A percentile compares a stretch with the other conserved stretches of the same genome.
These are phyloP conservation scores for Thelonectria rubi DNA, from an alignment of 2,329 filamentous ascomycete genomes.

Conservation along the genomic window DNA sequence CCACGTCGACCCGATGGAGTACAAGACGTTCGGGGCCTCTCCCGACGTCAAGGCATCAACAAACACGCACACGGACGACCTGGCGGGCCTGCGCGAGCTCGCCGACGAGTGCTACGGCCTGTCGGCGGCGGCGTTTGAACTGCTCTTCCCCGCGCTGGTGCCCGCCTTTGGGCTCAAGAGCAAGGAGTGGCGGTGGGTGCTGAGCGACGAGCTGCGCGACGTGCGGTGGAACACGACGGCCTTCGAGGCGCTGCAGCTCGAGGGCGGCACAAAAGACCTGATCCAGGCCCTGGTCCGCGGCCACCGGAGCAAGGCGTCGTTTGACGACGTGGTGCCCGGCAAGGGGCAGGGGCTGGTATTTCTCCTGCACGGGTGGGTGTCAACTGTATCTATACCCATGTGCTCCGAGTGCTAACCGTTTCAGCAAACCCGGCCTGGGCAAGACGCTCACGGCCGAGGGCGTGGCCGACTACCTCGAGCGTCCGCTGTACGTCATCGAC, in stretches of 20 bases:
- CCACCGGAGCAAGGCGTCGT: constrained; percentile 7
- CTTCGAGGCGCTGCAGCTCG: constrained; percentile 14
- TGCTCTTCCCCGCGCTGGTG: constrained; percentile 11
- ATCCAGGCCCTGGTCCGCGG: constrained; percentile 16
- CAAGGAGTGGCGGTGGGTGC: constrained; percentile 15
- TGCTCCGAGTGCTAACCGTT: background rate
- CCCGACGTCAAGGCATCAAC: background rate
- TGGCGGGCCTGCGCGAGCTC: background rate
- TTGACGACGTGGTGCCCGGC: constrained; percentile 17
- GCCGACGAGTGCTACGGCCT: background rate
- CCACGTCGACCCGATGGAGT: constrained; percentile 8
- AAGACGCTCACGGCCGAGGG: constrained; percentile 16
- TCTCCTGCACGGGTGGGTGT: constrained; percentile 10
- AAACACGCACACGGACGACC: background rate
- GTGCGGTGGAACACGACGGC: constrained; percentile 10
- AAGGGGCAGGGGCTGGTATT: constrained; percentile 18
- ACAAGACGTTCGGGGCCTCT: constrained; percentile 1
- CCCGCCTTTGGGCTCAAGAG: constrained; percentile 11
- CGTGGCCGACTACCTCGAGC: constrained; percentile 12
- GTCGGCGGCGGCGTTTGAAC: background rate
- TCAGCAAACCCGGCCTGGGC: constrained; percentile 14
- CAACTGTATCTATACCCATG: background rate
- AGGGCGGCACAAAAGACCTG: constrained; percentile 11
- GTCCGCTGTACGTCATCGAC: constrained; percentile 11
- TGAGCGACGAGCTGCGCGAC: constrained; percentile 10